Percentiles rank a stretch among this genome's conserved stretches.
These are phyloP conservation scores for Pontederia crassipes DNA, from an alignment of 176 grass and related monocot genomes.

Conservation along the genomic window DNA sequence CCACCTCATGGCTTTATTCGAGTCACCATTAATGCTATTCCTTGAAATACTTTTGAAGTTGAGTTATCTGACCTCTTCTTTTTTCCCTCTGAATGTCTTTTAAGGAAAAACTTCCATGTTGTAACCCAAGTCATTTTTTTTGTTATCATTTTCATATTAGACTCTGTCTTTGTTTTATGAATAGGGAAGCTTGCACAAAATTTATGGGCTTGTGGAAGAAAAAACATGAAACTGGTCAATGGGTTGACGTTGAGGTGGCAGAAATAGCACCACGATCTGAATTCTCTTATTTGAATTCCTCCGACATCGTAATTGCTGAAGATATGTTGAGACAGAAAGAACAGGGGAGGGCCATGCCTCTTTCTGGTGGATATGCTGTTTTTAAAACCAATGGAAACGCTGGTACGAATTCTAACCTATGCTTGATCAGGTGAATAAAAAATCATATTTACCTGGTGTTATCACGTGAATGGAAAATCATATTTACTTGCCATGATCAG, in stretches of 20 bases:
- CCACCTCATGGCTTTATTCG: too few species aligned
- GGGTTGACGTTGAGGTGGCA: constrained; percentile 81
- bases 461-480: too few species aligned
- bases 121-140: not conserved
- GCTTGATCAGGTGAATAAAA: too few species aligned
- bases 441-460: too few species aligned
- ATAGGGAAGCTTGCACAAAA: constrained; percentile 71
- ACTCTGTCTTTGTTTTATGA: not conserved
- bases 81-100: too few species aligned
- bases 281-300: constrained; percentile 68
- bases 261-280: constrained; percentile 90
- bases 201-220: constrained; percentile 91
- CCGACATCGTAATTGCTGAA: constrained; percentile 63
- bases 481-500: too few species aligned
- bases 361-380: constrained; percentile 30
- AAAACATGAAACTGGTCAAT: constrained; percentile 97
- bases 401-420: constrained; percentile 31
- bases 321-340: constrained; percentile 46
- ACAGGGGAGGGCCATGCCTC: constrained; percentile 12
- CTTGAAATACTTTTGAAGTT: too few species aligned
- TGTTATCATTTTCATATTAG: not conserved
- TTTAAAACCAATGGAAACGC: constrained; percentile 53
- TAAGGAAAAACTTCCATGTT: too few species aligned
- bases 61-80: too few species aligned
- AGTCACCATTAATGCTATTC: too few species aligned